Conservation (phyloP, 2,329 filamentous ascomycete genomes). For the Curvularia eragrostidis region DNA sequence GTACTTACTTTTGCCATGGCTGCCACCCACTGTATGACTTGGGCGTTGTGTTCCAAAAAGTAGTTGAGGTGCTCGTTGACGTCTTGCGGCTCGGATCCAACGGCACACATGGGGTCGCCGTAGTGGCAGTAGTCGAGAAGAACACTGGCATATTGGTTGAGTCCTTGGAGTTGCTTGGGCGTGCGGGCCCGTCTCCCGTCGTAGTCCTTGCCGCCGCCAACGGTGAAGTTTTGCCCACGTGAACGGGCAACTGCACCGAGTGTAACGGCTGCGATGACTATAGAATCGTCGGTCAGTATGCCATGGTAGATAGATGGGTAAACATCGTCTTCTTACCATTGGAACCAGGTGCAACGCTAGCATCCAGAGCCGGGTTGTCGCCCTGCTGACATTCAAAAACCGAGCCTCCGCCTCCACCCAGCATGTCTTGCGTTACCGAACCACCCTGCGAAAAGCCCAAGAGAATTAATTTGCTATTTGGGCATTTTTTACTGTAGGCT, state of each 20-base stretch:
- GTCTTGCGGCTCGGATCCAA: slow-evolving; percentile 59
- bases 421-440: slow-evolving; percentile 35
- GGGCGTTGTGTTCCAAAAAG: slow-evolving; percentile 46
- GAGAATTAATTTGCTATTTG: slow-evolving; percentile 36
- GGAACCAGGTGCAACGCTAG: slow-evolving; percentile 23
- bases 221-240: slow-evolving; percentile 32
- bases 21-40: slow-evolving; percentile 29
- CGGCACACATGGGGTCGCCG: slow-evolving; percentile 68
- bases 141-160: slow-evolving; percentile 40
- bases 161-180: slow-evolving; percentile 22
- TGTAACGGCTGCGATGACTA: slow-evolving; percentile 36
- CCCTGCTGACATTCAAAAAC: slow-evolving; percentile 35
- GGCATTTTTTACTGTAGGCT: slow-evolving; percentile 35
- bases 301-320: neutral
- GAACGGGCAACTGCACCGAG: slow-evolving; percentile 38
- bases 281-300: neutral
- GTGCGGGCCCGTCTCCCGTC: slow-evolving; percentile 33
- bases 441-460: slow-evolving; percentile 38
- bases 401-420: slow-evolving; percentile 38
- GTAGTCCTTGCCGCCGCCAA: slow-evolving; percentile 31
- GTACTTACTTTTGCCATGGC: slow-evolving; percentile 24
- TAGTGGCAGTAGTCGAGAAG: slow-evolving; percentile 70
- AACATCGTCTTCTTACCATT: slow-evolving; percentile 21
- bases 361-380: slow-evolving; percentile 30
- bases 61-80: slow-evolving; percentile 66